Evolutionary conservation across 2,329 filamentous ascomycete genomes (phyloP).

Genomic region (Daldinia eschscholtzii): DNA sequence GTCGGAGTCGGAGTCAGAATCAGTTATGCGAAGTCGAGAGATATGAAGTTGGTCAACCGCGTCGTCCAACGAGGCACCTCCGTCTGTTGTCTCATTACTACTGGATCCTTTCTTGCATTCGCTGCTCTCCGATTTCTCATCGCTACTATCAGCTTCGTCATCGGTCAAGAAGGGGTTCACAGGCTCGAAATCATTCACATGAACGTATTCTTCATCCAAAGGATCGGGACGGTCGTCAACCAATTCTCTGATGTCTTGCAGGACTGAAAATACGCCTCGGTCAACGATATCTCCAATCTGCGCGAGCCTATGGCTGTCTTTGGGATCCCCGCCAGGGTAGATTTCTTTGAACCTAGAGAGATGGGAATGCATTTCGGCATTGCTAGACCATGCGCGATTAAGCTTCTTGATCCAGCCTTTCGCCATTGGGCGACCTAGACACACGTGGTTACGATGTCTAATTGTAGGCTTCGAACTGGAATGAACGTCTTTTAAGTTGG

Average conservation of each 20-base stretch:
- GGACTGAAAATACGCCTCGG: not conserved
- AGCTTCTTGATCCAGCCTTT: not conserved
- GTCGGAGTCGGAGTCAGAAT: not conserved
- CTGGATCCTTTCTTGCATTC: too few species aligned
- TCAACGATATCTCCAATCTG: not conserved
- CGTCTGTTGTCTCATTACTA: not conserved
- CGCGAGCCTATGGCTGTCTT: not conserved
- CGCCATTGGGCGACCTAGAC: not conserved
- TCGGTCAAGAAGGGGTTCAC: not conserved
- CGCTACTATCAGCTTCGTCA: not conserved
- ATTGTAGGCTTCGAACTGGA: not conserved
- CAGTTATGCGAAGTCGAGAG: not conserved
- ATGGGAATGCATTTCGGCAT: not conserved
- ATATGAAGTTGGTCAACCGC: not conserved
- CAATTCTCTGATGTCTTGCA: not conserved
- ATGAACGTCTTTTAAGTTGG: not conserved
- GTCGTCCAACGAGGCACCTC: not conserved
- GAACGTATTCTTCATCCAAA: not conserved
- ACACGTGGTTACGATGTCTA: not conserved
- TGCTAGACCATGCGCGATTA: not conserved
- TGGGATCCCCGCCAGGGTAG: not conserved
- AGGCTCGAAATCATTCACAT: not conserved
- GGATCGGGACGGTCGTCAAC: not conserved
- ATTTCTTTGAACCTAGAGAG: not conserved
- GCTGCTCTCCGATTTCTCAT: not conserved